Evolutionary conservation across 345 rosid genomes (phyloP).

Genomic region (Gossypium stocksii): DNA sequence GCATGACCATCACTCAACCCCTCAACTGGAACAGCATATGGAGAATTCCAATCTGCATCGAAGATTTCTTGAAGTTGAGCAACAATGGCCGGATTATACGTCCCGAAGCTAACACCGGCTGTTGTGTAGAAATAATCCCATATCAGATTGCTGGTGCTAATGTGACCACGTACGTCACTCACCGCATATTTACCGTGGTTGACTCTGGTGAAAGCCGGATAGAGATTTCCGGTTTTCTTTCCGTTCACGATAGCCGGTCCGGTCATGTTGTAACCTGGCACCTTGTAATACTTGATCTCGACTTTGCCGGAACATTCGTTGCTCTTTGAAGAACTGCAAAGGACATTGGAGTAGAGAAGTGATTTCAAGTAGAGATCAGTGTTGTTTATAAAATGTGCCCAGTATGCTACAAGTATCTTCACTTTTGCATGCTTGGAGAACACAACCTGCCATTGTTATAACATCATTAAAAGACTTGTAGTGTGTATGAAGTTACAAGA

Average conservation of each 20-base stretch:
- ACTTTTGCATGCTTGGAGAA: conserved; percentile 80
- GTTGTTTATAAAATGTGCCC: conserved; percentile 60
- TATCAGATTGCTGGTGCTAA: conserved; percentile 77
- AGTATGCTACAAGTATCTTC: conserved; percentile 70
- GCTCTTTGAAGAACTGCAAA: conserved; percentile 61
- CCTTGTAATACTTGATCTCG: conserved; percentile 66
- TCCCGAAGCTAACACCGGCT: conserved; percentile 78
- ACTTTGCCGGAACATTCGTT: conserved; percentile 66
- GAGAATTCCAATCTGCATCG: conserved; percentile 85
- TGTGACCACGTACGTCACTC: conserved; percentile 61
- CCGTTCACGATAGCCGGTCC: conserved; percentile 57
- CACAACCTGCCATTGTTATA: conserved; percentile 40
- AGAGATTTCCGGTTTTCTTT: conserved; percentile 51
- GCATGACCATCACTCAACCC: conserved; percentile 25
- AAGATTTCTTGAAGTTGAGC: conserved; percentile 68
- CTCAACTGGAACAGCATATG: conserved; percentile 55
- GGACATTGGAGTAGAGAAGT: conserved; percentile 62
- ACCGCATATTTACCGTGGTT: conserved; percentile 84
- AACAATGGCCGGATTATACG: conserved; percentile 57
- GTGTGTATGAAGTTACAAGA: not conserved
- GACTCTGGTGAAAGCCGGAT: conserved; percentile 63
- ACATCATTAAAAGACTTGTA: not conserved
- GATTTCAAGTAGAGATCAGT: conserved; percentile 69
- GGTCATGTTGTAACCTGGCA: conserved; percentile 75
- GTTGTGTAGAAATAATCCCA: conserved; percentile 90